Percentiles rank a stretch among this genome's conserved stretches.
phyloP scores from a whole-genome alignment of 2,329 filamentous ascomycete genomes.

The Microdochium trichocladiopsis region DNA sequence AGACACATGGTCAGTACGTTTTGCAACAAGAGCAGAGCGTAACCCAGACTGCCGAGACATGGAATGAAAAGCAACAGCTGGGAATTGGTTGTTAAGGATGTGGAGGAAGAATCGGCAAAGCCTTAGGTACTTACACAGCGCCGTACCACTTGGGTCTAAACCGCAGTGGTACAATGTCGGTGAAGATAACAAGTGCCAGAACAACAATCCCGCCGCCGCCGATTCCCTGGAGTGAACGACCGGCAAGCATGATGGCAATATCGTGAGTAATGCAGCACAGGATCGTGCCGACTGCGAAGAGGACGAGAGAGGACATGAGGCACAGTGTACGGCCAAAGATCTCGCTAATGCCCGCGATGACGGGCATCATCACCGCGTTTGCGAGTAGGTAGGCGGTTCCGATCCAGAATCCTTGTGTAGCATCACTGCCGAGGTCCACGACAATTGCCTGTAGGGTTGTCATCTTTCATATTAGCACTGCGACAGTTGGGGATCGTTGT shows the following conservation, averaged over 20 bases:
- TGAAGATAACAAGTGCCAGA: constrained; percentile 30
- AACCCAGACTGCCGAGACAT: too few species aligned
- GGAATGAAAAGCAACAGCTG: too few species aligned
- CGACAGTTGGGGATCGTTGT: too few species aligned
- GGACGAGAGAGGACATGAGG: constrained; percentile 21
- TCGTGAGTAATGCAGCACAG: constrained; percentile 25
- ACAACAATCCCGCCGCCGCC: constrained; percentile 33
- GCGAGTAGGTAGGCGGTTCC: constrained; percentile 18
- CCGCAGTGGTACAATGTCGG: constrained; percentile 32
- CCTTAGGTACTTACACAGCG: constrained; percentile 20
- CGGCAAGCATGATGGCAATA: constrained; percentile 25
- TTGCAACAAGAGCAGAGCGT: neutral
- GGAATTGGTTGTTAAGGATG: too few species aligned
- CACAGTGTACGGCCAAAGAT: constrained; percentile 26
- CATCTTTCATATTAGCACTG: neutral
- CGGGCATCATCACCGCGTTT: constrained; percentile 18
- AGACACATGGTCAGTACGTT: neutral
- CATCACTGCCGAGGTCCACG: constrained; percentile 13
- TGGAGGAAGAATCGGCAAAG: neutral
- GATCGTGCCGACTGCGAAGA: constrained; percentile 36
- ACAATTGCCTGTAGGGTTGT: constrained; percentile 12
- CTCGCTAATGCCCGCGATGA: constrained; percentile 23
- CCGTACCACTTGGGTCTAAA: constrained; percentile 33
- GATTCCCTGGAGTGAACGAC: constrained; percentile 30
- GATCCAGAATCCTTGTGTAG: constrained; percentile 19